Percentiles rank a stretch among this genome's conserved stretches.
phyloP scores from a whole-genome alignment of 208 protist genomes.

The Crithidia brevicula region DNA sequence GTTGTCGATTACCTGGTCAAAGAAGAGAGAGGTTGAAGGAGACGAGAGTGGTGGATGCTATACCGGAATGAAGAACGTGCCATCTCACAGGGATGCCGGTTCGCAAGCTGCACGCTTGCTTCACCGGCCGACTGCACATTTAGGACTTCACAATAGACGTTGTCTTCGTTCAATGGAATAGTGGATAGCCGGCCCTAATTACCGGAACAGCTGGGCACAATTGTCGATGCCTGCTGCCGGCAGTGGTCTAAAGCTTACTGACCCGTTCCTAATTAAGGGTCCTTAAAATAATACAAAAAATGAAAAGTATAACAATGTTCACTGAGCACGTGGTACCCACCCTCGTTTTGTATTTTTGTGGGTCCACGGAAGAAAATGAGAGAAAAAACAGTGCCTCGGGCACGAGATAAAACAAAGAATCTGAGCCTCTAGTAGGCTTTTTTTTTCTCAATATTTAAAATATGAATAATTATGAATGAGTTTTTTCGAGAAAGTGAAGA shows the following conservation, averaged over 20 bases:
- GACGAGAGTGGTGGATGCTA: too few relatives aligned
- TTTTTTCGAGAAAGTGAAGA: too few relatives aligned
- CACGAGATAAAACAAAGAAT: background rate
- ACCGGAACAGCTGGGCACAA: background rate
- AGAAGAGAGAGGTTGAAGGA: too few relatives aligned
- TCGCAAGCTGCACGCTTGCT: too few relatives aligned
- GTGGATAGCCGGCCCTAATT: background rate
- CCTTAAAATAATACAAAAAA: background rate
- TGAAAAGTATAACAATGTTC: background rate
- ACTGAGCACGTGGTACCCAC: background rate
- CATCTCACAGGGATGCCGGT: too few relatives aligned
- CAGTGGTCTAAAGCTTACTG: background rate
- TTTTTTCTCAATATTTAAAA: too few relatives aligned
- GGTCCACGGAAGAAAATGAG: background rate
- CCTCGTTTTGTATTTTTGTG: background rate
- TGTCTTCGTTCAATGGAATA: background rate
- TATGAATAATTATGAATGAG: too few relatives aligned
- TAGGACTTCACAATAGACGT: too few relatives aligned
- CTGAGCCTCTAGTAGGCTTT: background rate
- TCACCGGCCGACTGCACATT: too few relatives aligned
- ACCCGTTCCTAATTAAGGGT: background rate
- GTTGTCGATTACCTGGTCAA: background rate
- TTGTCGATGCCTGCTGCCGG: background rate
- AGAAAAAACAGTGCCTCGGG: background rate
- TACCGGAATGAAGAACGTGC: too few relatives aligned